phyloP scores from a whole-genome alignment of 169 alveolate species.

The Cryptosporidium meleagridis region DNA sequence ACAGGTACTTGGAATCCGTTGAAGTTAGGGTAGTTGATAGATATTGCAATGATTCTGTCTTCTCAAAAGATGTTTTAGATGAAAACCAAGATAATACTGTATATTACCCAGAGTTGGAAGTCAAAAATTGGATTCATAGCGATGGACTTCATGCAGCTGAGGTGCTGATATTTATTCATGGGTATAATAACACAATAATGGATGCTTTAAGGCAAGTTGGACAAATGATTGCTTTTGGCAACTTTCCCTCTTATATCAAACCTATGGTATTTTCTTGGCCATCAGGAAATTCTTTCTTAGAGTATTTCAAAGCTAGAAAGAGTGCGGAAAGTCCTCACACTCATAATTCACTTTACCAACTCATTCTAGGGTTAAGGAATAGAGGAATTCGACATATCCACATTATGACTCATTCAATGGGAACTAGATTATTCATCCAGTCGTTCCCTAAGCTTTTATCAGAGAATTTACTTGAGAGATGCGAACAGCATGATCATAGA shows the following conservation, averaged over 20 bases:
- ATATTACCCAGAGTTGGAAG: slow-evolving; percentile 65
- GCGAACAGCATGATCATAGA: slow-evolving; percentile 76
- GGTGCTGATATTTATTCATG: slow-evolving; percentile 86
- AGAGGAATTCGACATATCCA: slow-evolving; percentile 86
- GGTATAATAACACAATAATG: slow-evolving; percentile 78
- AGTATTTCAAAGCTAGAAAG: slow-evolving; percentile 78
- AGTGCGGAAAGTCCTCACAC: slow-evolving; percentile 69
- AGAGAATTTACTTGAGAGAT: slow-evolving; percentile 76
- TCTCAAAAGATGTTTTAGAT: slow-evolving; percentile 70
- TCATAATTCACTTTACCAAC: slow-evolving; percentile 48
- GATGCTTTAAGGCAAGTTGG: slow-evolving; percentile 82
- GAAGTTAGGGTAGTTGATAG: slow-evolving; percentile 76
- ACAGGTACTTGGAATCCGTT: slow-evolving; percentile 70
- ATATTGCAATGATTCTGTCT: slow-evolving; percentile 21
- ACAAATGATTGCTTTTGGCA: slow-evolving; percentile 85
- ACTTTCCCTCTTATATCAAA: slow-evolving; percentile 86
- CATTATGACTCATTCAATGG: slow-evolving; percentile 86
- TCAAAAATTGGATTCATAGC: slow-evolving; percentile 80
- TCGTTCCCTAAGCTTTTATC: slow-evolving; percentile 81
- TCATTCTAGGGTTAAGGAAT: slow-evolving; percentile 46
- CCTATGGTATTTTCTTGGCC: slow-evolving; percentile 87
- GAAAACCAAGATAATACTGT: slow-evolving; percentile 75
- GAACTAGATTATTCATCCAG: slow-evolving; percentile 83
- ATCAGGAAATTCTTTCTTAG: slow-evolving; percentile 78
- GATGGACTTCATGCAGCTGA: slow-evolving; percentile 81